Evolutionary conservation across 2,329 filamentous ascomycete genomes (phyloP).

Genomic region (Nannizziopsis barbatae): DNA sequence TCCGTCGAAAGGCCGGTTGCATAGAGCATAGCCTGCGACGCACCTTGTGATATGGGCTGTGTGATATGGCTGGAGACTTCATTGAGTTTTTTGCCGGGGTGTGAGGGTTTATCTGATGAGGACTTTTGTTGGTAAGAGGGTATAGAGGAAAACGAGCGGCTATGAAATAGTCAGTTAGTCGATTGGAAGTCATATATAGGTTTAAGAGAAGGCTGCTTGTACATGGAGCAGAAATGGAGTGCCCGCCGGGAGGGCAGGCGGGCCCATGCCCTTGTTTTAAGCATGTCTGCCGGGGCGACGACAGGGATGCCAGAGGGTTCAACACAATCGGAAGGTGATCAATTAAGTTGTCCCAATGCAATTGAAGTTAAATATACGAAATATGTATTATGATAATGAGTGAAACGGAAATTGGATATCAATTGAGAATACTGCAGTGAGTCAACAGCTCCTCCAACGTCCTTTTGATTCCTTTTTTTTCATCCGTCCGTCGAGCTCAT

Average conservation of each 20-base stretch:
- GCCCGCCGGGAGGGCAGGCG: conserved; percentile 11
- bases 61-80: conserved; percentile 75
- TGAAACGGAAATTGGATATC: neutral
- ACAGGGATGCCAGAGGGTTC: neutral
- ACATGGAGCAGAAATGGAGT: conserved; percentile 10
- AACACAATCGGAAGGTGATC: neutral
- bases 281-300: conserved; percentile 9
- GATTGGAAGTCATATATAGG: neutral
- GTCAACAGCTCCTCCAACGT: neutral
- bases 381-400: neutral
- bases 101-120: conserved; percentile 13
- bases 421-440: neutral
- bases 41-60: conserved; percentile 94
- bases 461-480: neutral
- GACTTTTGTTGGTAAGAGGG: conserved; percentile 5
- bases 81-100: conserved; percentile 50
- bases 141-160: conserved; percentile 7
- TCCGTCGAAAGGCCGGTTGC: conserved; percentile 76
- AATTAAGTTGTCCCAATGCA: neutral
- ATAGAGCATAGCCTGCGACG: conserved; percentile 98
- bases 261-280: conserved; percentile 11
- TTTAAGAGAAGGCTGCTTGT: neutral
- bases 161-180: conserved; percentile 2
- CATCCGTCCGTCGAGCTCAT: neutral
- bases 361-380: neutral